Base-by-base conservation (phyloP, 768 basidiomycete genomes). In the Russula dissimulans region DNA sequence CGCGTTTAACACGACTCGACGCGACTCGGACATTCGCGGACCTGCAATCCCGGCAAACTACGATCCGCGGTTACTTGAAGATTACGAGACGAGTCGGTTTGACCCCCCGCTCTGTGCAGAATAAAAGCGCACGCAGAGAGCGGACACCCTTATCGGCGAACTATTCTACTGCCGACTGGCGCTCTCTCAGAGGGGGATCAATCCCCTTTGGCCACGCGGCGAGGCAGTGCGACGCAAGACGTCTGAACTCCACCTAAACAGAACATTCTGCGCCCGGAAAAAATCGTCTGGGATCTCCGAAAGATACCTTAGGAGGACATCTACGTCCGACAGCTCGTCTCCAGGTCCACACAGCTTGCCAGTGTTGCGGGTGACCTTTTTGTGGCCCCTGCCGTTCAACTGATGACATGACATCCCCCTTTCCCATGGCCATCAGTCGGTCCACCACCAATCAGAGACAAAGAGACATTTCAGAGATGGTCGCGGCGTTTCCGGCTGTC, bases 21-120 rank as follows among this genome's bases (percentile, higher is more conserved):
- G 12, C 12, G 26, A 14, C 11, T 17, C 53, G 43, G 56, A 53
- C 34, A 38, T 54, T 57, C 61, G 61, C 61, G 61, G 61, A 62
- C 17, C 46, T 62, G 9, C 9, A 57, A 61, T 26, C 22, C 22
- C 61, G 61, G 61, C 56, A 57, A 57, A 18, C 39, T 36, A 36
- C 57, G 43, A 54, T 54, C 41, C 29, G 18, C 54, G 54, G 38
- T 42, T 22, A 41, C 39, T 15, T 11, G 39, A 14, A 11, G 39
- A 26, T 26, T 26, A 26, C 22, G 22, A 26, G 22, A 26, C 22
- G 22, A 26, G 22, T 26, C 22, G 15, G 39, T 11, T 41, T 14
- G 39, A 41, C 39, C 15, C 39, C 12, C 39, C 12, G 12, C 15
- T 15, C 14, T 5, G 10, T 14, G 26, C 29, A 43, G 17, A 12